Base-by-base conservation (phyloP, 257 asterid genomes). In the Lithospermum erythrorhizon region DNA sequence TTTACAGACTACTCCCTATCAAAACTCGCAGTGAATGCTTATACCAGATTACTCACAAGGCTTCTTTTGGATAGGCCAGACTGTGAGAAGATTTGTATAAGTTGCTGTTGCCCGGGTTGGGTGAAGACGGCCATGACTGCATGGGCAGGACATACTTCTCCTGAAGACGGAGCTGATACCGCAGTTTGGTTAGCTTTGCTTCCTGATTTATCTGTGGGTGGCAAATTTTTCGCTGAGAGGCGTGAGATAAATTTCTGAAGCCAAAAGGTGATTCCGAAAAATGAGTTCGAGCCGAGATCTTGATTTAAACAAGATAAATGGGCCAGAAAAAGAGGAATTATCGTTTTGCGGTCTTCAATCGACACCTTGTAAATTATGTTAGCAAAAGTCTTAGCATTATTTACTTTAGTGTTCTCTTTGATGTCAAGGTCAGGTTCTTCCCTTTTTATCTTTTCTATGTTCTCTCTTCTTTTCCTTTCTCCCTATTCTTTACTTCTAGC, bases 101-200 rank as follows among this genome's bases (percentile, higher is more conserved):
- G 77, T 23, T 70, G 78, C 75, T 84, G 79, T 75, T 84, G 93
- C 54, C 93, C 93, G 1, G 93, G 93, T 14, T 81, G 86, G 84
- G 93, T 84, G 58, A 81, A 67, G 64, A 84, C 93, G 10, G 88
- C 82, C 2, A 81, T 84, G 86, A 84, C 93, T 17, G 77, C 86
- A 3, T 84, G 93, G 93, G 79, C 82, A 0, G 93, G 93, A 0
- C 82, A 84, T 64, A 55, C 73, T 53, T 72, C 75, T 62, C 81
- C 83, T 0, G 93, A 84, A 73, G 93, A 84, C 14, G 93, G 93
- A 19, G 93, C 93, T 4, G 93, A 84, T 29, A 84, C 93, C 14
- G 93, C 72, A 1, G 93, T 84, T 18, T 84, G 88, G 93, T 87
- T 84, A 5, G 76, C 93, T 41, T 61, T 84, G 62, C 86, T 84